phyloP scores from a whole-genome alignment of 2,329 filamentous ascomycete genomes.

The Sporothrix brunneoviolacea region DNA sequence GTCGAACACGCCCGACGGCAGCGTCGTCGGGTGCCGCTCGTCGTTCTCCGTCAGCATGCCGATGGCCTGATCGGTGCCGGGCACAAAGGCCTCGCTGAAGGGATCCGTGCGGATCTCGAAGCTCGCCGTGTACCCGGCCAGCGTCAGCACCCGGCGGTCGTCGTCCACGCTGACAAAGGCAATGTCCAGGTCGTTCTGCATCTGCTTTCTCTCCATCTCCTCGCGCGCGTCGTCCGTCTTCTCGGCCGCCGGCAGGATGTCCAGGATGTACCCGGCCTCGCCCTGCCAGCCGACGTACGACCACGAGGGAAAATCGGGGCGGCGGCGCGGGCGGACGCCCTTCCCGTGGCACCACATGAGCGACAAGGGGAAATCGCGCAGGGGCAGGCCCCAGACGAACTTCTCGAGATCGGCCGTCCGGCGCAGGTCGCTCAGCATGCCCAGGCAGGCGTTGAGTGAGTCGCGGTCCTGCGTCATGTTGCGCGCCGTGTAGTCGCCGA shows the following conservation, averaged over 20 bases:
- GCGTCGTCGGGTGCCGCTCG: slow-evolving; percentile 3
- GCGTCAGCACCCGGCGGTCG: background rate
- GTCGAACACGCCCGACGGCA: slow-evolving; percentile 4
- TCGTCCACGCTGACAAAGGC: background rate
- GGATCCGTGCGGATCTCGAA: slow-evolving; percentile 8
- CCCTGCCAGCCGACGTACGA: slow-evolving; percentile 10
- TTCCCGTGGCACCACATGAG: slow-evolving; percentile 8
- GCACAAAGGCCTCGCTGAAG: slow-evolving; percentile 10
- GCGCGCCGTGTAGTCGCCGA: slow-evolving; percentile 8
- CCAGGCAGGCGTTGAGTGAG: slow-evolving; percentile 8
- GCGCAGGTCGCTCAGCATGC: background rate
- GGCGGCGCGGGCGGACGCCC: background rate
- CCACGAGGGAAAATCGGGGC: slow-evolving; percentile 9
- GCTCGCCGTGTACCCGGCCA: slow-evolving; percentile 1
- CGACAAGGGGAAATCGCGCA: slow-evolving; percentile 10
- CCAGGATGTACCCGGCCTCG: slow-evolving; percentile 3
- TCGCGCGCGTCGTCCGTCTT: background rate
- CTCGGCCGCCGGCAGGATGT: background rate
- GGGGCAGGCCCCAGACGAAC: slow-evolving; percentile 10
- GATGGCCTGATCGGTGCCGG: background rate
- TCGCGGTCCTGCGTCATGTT: slow-evolving; percentile 5
- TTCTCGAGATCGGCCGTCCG: background rate
- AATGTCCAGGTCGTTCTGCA: slow-evolving; percentile 3
- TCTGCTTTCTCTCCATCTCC: background rate
- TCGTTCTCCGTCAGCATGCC: slow-evolving; percentile 6